phyloP scores from a whole-genome alignment of 2,329 filamentous ascomycete genomes.

The Bertia moriformis region DNA sequence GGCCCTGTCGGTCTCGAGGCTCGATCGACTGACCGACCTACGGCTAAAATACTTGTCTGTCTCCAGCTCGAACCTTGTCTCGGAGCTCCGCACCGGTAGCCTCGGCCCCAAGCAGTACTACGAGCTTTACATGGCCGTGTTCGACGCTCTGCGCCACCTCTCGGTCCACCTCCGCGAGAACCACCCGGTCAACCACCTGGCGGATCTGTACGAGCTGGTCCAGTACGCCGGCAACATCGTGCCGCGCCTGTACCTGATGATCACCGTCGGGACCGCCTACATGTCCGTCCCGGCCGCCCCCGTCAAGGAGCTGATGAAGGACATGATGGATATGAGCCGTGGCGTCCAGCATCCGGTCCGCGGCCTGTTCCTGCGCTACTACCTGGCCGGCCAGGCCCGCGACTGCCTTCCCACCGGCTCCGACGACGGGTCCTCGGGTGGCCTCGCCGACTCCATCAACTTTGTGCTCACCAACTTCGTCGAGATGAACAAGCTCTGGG shows the following conservation, averaged over 20 bases:
- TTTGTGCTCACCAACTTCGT: conserved; percentile 98
- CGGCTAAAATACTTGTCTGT: conserved; percentile 8
- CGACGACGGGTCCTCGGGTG: conserved; percentile 84
- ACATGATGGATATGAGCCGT: conserved; percentile 99
- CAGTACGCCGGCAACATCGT: conserved; percentile 98
- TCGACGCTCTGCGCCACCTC: conserved; percentile 90
- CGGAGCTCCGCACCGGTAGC: conserved; percentile 92
- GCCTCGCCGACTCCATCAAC: conserved; percentile 92
- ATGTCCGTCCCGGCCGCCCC: conserved; percentile 97
- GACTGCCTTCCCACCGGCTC: conserved; percentile 72
- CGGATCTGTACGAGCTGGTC: conserved; percentile 92
- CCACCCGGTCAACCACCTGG: conserved; percentile 92
- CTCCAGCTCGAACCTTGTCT: conserved; percentile 81
- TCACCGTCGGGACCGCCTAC: conserved; percentile 96
- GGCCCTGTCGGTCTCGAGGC: conserved; percentile 4
- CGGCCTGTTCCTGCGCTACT: conserved; percentile 89
- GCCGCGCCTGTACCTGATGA: conserved; percentile 93
- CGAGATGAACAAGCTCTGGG: conserved; percentile 99
- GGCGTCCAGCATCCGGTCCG: conserved; percentile 94
- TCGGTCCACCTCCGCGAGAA: conserved; percentile 94
- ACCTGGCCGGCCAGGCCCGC: conserved; percentile 83
- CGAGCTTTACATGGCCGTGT: conserved; percentile 98
- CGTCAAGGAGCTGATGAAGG: conserved; percentile 99
- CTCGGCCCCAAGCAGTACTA: conserved; percentile 99
- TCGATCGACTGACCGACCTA: conserved; percentile 12